Conservation (phyloP, 805 yeast species). For the Saturnispora hagleri region DNA sequence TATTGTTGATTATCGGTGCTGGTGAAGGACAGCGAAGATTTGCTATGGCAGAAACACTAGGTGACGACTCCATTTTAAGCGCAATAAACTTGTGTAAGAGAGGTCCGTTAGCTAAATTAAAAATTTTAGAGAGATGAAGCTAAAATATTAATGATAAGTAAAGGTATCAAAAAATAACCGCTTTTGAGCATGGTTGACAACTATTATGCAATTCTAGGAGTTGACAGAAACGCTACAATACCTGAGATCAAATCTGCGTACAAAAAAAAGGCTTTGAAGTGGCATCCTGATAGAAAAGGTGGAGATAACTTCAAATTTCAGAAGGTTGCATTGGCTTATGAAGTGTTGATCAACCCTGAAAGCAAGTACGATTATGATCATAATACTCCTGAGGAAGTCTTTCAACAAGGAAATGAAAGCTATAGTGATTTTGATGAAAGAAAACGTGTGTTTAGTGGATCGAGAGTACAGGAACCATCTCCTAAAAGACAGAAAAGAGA, state of each 20-base stretch:
- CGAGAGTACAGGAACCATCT: background rate
- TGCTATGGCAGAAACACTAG: slow-evolving; percentile 49
- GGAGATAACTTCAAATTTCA: slow-evolving; percentile 85
- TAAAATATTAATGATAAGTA: background rate
- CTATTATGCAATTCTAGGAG: slow-evolving; percentile 52
- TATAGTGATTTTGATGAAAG: background rate
- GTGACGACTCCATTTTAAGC: slow-evolving; percentile 26
- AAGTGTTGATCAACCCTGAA: slow-evolving; percentile 64
- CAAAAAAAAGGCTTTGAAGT: slow-evolving; percentile 58
- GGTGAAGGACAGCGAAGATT: slow-evolving; percentile 61
- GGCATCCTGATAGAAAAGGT: slow-evolving; percentile 77
- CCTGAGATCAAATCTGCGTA: slow-evolving; percentile 69
- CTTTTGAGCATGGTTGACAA: background rate
- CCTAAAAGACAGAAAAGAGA: slow-evolving; percentile 4
- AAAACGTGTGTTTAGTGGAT: background rate
- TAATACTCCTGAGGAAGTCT: background rate
- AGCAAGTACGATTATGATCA: slow-evolving; percentile 63
- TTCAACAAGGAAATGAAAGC: background rate
- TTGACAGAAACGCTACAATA: slow-evolving; percentile 42
- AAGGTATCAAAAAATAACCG: background rate
- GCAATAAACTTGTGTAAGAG: background rate
- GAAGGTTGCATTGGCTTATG: slow-evolving; percentile 62
- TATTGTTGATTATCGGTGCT: slow-evolving; percentile 46
- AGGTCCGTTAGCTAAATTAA: background rate
- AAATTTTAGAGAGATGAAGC: slow-evolving; percentile 1